Evolutionary conservation across 2,329 filamentous ascomycete genomes (phyloP).

Genomic region (Cytospora leucostoma): DNA sequence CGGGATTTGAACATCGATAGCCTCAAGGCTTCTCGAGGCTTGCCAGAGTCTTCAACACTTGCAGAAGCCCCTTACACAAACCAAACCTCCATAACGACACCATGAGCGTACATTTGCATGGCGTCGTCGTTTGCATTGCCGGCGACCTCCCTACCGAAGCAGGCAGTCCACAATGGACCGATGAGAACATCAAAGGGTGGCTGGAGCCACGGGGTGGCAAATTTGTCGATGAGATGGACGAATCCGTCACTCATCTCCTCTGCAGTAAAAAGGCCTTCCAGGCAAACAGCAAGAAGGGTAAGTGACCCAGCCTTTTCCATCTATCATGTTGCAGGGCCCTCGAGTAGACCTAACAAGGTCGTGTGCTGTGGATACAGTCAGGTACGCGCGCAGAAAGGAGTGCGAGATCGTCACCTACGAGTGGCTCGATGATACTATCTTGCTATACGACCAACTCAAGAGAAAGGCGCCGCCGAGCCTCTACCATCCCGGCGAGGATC

Average conservation of each 20-base stretch:
- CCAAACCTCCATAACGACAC: neutral
- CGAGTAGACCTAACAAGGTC: neutral
- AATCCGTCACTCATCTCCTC: conserved; percentile 71
- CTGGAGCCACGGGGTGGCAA: conserved; percentile 61
- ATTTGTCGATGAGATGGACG: conserved; percentile 53
- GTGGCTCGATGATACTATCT: conserved; percentile 55
- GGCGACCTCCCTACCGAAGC: conserved; percentile 54
- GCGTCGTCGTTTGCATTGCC: conserved; percentile 56
- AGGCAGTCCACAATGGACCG: conserved; percentile 40
- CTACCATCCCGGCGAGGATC: conserved; percentile 19
- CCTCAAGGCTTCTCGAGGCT: neutral
- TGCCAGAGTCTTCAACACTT: neutral
- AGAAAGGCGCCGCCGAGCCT: conserved; percentile 11
- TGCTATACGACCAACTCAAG: neutral
- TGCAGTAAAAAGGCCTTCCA: conserved; percentile 64
- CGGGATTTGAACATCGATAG: neutral
- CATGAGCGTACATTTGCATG: conserved; percentile 44
- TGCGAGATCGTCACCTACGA: conserved; percentile 50
- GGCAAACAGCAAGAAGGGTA: conserved; percentile 42
- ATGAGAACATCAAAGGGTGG: conserved; percentile 66
- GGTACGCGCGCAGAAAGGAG: conserved; percentile 36
- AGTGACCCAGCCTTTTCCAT: neutral
- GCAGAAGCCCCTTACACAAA: conserved; percentile 25
- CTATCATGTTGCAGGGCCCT: neutral
- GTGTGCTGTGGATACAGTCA: conserved; percentile 37